A percentile compares a stretch with the other conserved stretches of the same genome.
These are phyloP conservation scores for Elongisporangium senticosum DNA, from an alignment of 352 stramenopile genomes.

Conservation along the genomic window DNA sequence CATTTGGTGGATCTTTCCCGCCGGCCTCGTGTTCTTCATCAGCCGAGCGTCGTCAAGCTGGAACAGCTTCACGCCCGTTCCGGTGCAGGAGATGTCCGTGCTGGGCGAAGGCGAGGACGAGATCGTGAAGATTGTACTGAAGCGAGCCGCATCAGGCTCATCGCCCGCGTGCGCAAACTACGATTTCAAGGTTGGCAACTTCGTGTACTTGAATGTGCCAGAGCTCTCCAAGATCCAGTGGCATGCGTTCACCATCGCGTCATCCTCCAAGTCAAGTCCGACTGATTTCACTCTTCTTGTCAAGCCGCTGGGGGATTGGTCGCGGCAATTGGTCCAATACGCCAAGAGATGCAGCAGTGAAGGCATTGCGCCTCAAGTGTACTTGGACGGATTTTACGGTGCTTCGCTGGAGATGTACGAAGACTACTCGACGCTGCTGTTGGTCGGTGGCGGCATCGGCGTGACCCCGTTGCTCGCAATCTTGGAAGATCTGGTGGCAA, in stretches of 20 bases:
- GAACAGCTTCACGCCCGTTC: slow-evolving; percentile 37
- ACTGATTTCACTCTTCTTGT: slow-evolving; percentile 39
- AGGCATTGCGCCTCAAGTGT: slow-evolving; percentile 26
- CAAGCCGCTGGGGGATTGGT: slow-evolving; percentile 50
- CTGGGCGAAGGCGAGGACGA: slow-evolving; percentile 24
- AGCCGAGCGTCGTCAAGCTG: slow-evolving; percentile 37
- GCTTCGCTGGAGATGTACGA: slow-evolving; percentile 39
- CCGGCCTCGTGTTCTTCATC: slow-evolving; percentile 47
- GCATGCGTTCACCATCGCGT: slow-evolving; percentile 53
- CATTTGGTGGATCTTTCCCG: slow-evolving; percentile 51
- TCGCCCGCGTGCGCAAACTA: slow-evolving; percentile 20
- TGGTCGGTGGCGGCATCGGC: slow-evolving; percentile 39
- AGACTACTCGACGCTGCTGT: slow-evolving; percentile 38
- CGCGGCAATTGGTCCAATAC: slow-evolving; percentile 31
- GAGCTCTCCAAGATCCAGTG: slow-evolving; percentile 49
- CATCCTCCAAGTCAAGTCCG: slow-evolving; percentile 31
- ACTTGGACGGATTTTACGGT: slow-evolving; percentile 53
- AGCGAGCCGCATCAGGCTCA: slow-evolving; percentile 23
- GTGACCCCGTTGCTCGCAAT: slow-evolving; percentile 41
- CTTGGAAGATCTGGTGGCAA: slow-evolving; percentile 33
- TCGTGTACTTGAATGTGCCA: slow-evolving; percentile 51
- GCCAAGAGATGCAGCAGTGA: slow-evolving; percentile 26
- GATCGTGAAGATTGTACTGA: slow-evolving; percentile 46
- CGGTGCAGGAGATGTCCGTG: slow-evolving; percentile 25
- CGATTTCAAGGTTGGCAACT: slow-evolving; percentile 51